These are phyloP conservation scores for Candida glucosophila DNA, from an alignment of 1,139 yeast genomes.

Conservation along the genomic window DNA sequence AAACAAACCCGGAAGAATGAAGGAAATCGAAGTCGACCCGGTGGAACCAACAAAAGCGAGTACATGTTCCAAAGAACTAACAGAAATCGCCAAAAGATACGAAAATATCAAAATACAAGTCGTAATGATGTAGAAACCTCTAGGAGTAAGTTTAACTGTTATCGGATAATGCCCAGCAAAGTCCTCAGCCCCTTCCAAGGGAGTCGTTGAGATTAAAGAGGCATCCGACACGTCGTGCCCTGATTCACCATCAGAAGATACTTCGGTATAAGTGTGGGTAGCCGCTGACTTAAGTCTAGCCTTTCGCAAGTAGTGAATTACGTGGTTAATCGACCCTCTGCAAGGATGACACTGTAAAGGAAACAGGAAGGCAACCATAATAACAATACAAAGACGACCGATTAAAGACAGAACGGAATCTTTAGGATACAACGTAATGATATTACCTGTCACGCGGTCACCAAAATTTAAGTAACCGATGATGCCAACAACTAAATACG, in stretches of 20 bases:
- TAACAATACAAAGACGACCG: conserved; percentile 63
- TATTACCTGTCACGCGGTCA: conserved; percentile 55
- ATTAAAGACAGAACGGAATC: conserved; percentile 49
- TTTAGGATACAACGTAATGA: conserved; percentile 62
- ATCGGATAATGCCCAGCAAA: conserved; percentile 43
- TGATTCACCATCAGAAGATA: conserved; percentile 10
- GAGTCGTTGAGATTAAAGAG: conserved; percentile 37
- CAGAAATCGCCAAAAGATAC: conserved; percentile 67
- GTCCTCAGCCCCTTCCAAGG: conserved; percentile 43
- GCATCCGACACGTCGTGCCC: conserved; percentile 16
- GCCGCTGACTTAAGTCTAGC: conserved; percentile 15
- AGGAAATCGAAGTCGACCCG: conserved; percentile 89
- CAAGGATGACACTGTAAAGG: conserved; percentile 79
- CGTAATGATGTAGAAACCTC: conserved; percentile 57
- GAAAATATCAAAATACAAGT: conserved; percentile 51
- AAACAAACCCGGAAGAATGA: conserved; percentile 86
- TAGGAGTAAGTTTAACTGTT: conserved; percentile 45
- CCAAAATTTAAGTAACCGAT: conserved; percentile 88
- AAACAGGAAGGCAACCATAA: conserved; percentile 60
- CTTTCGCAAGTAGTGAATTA: conserved; percentile 41
- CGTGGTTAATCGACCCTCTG: conserved; percentile 63
- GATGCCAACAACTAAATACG: conserved; percentile 66
- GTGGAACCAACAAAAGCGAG: conserved; percentile 92
- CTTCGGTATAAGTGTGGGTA: conserved; percentile 13
- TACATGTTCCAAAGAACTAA: conserved; percentile 74